Conservation (phyloP, 2,329 filamentous ascomycete species). For the Sporothrix curviconia region DNA sequence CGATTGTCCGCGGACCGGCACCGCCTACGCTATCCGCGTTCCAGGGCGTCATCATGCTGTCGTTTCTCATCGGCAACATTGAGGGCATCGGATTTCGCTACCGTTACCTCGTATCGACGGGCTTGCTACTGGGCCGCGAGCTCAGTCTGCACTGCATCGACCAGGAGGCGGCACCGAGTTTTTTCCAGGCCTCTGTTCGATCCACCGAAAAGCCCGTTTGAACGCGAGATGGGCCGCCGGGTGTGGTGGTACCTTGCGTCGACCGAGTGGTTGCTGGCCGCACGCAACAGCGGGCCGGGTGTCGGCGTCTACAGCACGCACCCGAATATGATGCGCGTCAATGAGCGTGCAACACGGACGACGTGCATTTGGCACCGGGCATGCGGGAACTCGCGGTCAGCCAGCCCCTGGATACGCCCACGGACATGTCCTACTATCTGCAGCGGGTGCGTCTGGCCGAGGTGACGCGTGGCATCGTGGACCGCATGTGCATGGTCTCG, state of each 20-base stretch:
- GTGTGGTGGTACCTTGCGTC: slow-evolving; percentile 37
- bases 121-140: slow-evolving; percentile 3
- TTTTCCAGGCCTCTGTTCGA: too few relatives aligned
- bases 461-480: slow-evolving; percentile 34
- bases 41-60: slow-evolving; percentile 10
- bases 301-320: slow-evolving; percentile 38
- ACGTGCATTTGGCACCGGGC: slow-evolving; percentile 29
- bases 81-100: slow-evolving; percentile 11
- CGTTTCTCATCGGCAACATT: slow-evolving; percentile 7
- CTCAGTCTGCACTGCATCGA: slow-evolving; percentile 12
- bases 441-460: slow-evolving; percentile 35
- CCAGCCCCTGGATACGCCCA: slow-evolving; percentile 30
- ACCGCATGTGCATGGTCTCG: slow-evolving; percentile 20
- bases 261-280: slow-evolving; percentile 33
- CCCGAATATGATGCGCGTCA: slow-evolving; percentile 34
- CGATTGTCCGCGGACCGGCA: not conserved
- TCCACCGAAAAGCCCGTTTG: not conserved
- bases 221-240: slow-evolving; percentile 31
- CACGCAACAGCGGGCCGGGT: slow-evolving; percentile 28
- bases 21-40: not conserved
- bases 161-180: not conserved
- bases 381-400: not conserved
- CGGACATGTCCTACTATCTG: slow-evolving; percentile 38
- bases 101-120: slow-evolving; percentile 6
- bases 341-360: slow-evolving; percentile 35